Evolutionary conservation across 2,329 filamentous ascomycete species (phyloP).

Genomic region (Aspergillus proliferans): DNA sequence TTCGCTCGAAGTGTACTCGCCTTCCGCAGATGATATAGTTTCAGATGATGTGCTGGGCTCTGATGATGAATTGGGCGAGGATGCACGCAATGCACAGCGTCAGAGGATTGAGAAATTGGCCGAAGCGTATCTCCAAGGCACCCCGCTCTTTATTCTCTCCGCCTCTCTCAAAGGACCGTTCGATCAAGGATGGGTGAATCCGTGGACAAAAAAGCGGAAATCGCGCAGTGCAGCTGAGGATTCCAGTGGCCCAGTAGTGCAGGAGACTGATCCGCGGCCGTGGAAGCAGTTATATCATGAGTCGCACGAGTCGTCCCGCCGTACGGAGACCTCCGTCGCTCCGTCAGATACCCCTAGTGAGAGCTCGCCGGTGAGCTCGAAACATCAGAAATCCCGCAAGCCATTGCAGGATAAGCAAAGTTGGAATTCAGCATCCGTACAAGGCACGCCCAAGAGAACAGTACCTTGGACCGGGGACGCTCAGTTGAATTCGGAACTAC

Average conservation of each 20-base stretch:
- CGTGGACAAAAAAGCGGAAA: conserved; percentile 33
- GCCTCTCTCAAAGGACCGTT: conserved; percentile 43
- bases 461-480: neutral
- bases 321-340: neutral
- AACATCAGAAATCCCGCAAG: neutral
- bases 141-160: conserved; percentile 40
- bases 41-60: conserved; percentile 26
- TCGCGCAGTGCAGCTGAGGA: conserved; percentile 1
- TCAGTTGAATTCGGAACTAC: neutral
- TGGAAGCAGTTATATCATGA: conserved; percentile 13
- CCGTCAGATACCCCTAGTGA: neutral
- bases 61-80: conserved; percentile 34
- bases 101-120: conserved; percentile 38
- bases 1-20: conserved; percentile 28
- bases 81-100: conserved; percentile 30
- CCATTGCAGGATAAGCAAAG: neutral
- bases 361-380: neutral
- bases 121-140: conserved; percentile 37
- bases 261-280: conserved; percentile 22
- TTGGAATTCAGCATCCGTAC: conserved; percentile 2
- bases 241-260: conserved; percentile 16
- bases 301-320: conserved; percentile 2
- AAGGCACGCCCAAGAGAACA: conserved; percentile 4
- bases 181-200: conserved; percentile 40
- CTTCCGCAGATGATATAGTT: conserved; percentile 19